Conservation (phyloP, 257 asterid genomes). For the Rehmannia glutinosa region DNA sequence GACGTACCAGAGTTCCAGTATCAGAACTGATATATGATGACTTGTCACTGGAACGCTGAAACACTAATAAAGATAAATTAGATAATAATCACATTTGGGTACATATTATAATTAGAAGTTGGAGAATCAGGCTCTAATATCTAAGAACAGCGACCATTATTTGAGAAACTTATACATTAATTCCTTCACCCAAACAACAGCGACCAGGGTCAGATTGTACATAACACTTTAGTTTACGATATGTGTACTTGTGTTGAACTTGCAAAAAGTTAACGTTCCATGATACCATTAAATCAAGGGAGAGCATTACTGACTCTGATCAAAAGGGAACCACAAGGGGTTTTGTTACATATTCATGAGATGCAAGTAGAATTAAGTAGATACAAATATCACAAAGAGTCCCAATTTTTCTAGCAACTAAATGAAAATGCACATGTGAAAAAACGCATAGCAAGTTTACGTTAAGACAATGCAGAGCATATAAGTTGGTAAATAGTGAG, state of each 20-base stretch:
- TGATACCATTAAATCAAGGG: not conserved
- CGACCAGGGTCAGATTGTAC: not conserved
- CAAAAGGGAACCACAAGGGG: not conserved
- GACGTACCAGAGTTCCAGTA: slow-evolving; percentile 86
- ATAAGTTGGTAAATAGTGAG: not conserved
- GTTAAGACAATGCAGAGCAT: not conserved
- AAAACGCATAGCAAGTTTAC: not conserved
- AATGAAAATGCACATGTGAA: not conserved
- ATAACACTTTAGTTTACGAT: not conserved
- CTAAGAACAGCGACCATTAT: not conserved
- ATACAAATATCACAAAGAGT: not conserved
- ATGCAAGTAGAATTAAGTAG: not conserved
- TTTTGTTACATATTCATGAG: not conserved
- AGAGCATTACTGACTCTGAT: not conserved
- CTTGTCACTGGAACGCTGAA: slow-evolving; percentile 76
- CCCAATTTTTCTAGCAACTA: not conserved
- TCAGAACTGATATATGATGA: slow-evolving; percentile 62
- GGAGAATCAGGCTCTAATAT: slow-evolving; percentile 10
- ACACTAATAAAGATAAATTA: slow-evolving; percentile 28
- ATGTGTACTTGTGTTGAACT: not conserved
- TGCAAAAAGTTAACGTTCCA: not conserved
- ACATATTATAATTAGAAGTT: slow-evolving; percentile 4
- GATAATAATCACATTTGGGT: slow-evolving; percentile 12
- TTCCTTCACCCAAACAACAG: not conserved
- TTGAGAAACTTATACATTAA: not conserved